These are phyloP conservation scores for Picochlorum sp. DNA, from an alignment of 139 green algal species.

Conservation along the genomic window DNA sequence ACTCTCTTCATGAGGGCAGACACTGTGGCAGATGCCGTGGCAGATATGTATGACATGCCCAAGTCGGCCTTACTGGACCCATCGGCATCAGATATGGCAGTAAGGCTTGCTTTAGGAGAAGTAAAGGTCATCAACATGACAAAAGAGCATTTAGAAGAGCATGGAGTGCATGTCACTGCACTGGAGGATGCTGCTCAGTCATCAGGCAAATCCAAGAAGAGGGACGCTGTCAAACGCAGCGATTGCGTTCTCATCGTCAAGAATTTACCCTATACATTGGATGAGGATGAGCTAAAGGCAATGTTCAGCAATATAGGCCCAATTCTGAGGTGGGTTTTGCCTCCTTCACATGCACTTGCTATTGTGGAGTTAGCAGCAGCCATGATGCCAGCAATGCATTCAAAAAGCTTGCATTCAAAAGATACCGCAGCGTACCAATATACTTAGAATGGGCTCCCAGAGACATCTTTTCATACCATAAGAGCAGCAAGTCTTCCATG, in stretches of 20 bases:
- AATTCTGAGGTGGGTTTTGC: constrained; percentile 75
- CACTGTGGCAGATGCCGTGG: constrained; percentile 86
- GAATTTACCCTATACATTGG: constrained; percentile 84
- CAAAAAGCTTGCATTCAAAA: constrained; percentile 87
- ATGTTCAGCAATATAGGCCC: constrained; percentile 46
- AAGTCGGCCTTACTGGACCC: constrained; percentile 84
- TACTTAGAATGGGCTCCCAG: constrained; percentile 96
- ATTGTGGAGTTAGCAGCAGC: constrained; percentile 78
- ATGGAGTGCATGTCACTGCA: constrained; percentile 56
- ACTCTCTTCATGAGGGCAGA: constrained; percentile 95
- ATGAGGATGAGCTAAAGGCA: constrained; percentile 53
- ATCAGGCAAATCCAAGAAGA: constrained; percentile 32
- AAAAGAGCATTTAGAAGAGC: constrained; percentile 70
- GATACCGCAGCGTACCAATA: constrained; percentile 86
- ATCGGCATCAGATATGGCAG: constrained; percentile 37
- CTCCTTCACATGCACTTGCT: constrained; percentile 73
- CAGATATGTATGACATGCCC: constrained; percentile 75
- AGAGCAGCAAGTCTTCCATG: constrained; percentile 3
- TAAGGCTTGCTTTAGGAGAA: constrained; percentile 91
- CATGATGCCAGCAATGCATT: constrained; percentile 58
- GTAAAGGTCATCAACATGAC: constrained; percentile 86
- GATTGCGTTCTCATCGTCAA: constrained; percentile 78
- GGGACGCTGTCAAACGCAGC: constrained; percentile 46
- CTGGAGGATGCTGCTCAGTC: constrained; percentile 70
- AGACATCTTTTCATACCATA: constrained; percentile 54